Base-by-base conservation (phyloP, 208 protist species). In the Tetramitus jugosus region DNA sequence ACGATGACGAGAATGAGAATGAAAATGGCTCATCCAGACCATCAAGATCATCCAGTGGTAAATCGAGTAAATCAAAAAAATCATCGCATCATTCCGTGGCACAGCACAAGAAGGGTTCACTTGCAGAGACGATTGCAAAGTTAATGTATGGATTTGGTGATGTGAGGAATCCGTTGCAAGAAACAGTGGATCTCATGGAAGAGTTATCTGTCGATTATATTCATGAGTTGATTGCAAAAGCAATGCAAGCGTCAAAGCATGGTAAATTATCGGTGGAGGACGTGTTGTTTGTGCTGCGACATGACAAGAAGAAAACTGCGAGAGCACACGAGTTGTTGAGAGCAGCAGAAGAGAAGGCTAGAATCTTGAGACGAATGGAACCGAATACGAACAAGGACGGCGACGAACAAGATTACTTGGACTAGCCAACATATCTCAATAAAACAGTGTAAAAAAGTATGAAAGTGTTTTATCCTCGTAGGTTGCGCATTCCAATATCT, bases 131-230 rank as follows among this genome's bases (percentile, higher is more conserved):
- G 0, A 7, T 35, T n/a, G n/a, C n/a, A n/a, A n/a, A n/a, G 37
- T 67, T 78, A 52, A 78, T 78, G 76, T 78, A 69, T 78, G 76
- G 76, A n/a, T 78, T 78, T 78, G 76, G 76, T n/a, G 76, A 78
- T 37, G 31, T 33, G 14, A 39, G 20, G 33, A 52, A 78, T 78
- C 76, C 76, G 23, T 6, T 72, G 3, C 33, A 49, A 2, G 76
- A 78, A 31, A 65, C 76, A 35, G 76, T 64, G 26, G 53, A 67
- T 2, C n/a, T 78, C 0, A 53, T 78, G 53, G 76, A 78, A 64
- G 76, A 78, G 20, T 56, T 78, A 26, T 49, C 69, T 3, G 2
- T 26, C 6, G 53, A 78, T 31, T 78, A 78, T 31, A 37, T 78
- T 42, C 26, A 35, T 35, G 52, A 78, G 6, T 40, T 78, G 53